These are phyloP conservation scores for Wickerhamomyces hampshirensis DNA, from an alignment of 805 yeast genomes.

Conservation along the genomic window DNA sequence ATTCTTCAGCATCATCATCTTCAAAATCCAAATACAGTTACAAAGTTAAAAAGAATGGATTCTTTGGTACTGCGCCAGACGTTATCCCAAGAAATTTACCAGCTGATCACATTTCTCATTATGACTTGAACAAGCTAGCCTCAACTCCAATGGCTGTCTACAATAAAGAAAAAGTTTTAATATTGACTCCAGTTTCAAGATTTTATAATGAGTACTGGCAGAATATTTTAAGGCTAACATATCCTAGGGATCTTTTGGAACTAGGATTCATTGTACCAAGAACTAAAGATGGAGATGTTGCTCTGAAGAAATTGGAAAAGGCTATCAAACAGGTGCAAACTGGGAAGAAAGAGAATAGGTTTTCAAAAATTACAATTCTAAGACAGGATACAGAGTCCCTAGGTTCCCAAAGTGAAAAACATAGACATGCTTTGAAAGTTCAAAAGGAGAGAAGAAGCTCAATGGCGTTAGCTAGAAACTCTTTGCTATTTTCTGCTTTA, in stretches of 20 bases:
- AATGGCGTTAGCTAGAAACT: slow-evolving; percentile 95
- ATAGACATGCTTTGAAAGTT: slow-evolving; percentile 79
- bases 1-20: slow-evolving; percentile 26
- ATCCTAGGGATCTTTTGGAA: slow-evolving; percentile 82
- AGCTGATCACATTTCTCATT: slow-evolving; percentile 73
- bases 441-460: slow-evolving; percentile 86
- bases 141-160: slow-evolving; percentile 67
- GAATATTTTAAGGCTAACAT: slow-evolving; percentile 65
- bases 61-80: slow-evolving; percentile 42
- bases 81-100: slow-evolving; percentile 59
- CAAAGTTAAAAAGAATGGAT: slow-evolving; percentile 23
- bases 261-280: slow-evolving; percentile 92
- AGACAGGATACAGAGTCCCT: slow-evolving; percentile 86
- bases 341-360: slow-evolving; percentile 57
- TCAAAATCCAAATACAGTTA: slow-evolving; percentile 23
- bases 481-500: slow-evolving; percentile 80
- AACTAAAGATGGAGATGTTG: slow-evolving; percentile 73
- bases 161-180: slow-evolving; percentile 77
- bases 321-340: slow-evolving; percentile 73
- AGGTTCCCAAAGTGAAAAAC: slow-evolving; percentile 73
- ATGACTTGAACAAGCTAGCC: slow-evolving; percentile 74
- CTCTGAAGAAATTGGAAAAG: slow-evolving; percentile 63
- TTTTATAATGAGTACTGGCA: slow-evolving; percentile 88
- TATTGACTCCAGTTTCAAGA: slow-evolving; percentile 85
- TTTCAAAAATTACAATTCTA: slow-evolving; percentile 78